Evolutionary conservation across 2,329 filamentous ascomycete species (phyloP).

Genomic region (Didymella exigua): DNA sequence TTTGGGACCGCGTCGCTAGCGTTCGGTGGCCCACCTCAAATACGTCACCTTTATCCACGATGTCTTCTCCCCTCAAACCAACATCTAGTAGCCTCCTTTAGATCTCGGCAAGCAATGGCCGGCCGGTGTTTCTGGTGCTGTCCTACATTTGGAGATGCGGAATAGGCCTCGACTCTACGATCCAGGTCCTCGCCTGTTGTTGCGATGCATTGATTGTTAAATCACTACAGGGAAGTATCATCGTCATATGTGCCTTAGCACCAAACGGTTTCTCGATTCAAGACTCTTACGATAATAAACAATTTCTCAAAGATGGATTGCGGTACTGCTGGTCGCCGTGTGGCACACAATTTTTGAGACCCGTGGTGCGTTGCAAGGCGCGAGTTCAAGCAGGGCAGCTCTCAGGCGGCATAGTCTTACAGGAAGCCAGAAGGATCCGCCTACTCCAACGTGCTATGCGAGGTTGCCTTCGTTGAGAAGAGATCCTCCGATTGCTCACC

Average conservation of each 20-base stretch:
- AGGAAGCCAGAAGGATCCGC: not conserved
- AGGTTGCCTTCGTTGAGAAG: not conserved
- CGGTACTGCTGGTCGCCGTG: not conserved
- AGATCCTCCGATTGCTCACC: not conserved
- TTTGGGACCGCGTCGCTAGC: not conserved
- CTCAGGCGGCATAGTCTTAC: not conserved
- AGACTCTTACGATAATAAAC: not conserved
- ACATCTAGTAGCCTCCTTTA: not conserved
- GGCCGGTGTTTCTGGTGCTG: not conserved
- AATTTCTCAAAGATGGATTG: not conserved
- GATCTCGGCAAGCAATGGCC: not conserved
- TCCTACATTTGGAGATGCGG: not conserved
- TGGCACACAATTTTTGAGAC: not conserved
- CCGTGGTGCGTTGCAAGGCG: not conserved
- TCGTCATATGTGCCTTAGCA: not conserved
- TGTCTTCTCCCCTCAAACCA: not conserved
- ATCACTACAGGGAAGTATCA: not conserved
- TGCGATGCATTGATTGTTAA: not conserved
- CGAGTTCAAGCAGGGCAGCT: not conserved
- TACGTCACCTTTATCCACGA: not conserved
- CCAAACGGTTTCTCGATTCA: not conserved
- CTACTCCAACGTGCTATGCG: not conserved
- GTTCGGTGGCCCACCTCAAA: not conserved
- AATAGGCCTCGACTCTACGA: not conserved
- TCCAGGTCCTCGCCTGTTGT: not conserved